Base-by-base conservation (phyloP, 331 rosid species). In the Quercus lobata region DNA sequence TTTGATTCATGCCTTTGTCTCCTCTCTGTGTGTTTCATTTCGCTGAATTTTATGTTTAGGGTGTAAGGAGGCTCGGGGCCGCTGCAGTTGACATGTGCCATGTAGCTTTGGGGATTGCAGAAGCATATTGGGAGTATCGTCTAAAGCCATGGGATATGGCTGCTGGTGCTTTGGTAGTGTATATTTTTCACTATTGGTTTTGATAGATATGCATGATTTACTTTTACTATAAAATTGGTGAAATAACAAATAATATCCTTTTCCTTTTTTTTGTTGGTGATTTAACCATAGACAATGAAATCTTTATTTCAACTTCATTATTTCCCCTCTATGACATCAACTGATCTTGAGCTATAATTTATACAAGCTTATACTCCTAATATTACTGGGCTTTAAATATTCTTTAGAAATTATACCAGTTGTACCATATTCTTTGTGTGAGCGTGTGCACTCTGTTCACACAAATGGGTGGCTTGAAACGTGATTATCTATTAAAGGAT, bases 141-240 rank as follows among this genome's bases (percentile, higher is more conserved):
- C 89, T 93, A 80, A 95, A 95, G 92, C 99, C 97, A 30, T 95
- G 99, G 97, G 99, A 95, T 86, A 93, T 95, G 99, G 99, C 99
- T 57, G 99, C 99, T 57, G 97, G 97, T 77, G 97, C 90, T 86
- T 83, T 93, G 96, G 98, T 94, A 89, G 68, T 80, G 22, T 75
- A 5, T 35, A 71, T 11, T 46, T 72, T 54, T 66, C 57, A 32
- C 25, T 30, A 68, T 56, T 54, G 52, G 34, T 7, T 44, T 65
- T 25, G 63, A 34, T 37, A 16, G 6, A 32, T 22, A 4, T 6
- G 34, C 34, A 5, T 46, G 22, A 34, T 27, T 7, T 32, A 17
- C 15, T 17, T 34, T 34, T 32, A 66, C 35, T 34, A 32, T 66
- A 66, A 30, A 49, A 17, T 12, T 66, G 52, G 52, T 66, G 72